phyloP scores from a whole-genome alignment of 768 basidiomycete species.

The Pholiota microspora region DNA sequence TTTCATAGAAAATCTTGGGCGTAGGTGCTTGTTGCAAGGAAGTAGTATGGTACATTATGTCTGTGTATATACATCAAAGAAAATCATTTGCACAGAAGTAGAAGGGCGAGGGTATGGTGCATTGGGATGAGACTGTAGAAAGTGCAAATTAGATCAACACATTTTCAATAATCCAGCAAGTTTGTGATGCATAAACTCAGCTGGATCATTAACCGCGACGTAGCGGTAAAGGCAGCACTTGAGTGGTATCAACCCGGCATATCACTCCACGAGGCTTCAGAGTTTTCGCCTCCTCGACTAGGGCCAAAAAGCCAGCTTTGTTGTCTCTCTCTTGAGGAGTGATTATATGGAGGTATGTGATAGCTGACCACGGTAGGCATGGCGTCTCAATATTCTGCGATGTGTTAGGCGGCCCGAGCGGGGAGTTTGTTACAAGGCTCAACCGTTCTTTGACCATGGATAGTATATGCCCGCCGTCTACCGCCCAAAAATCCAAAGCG shows the following conservation, averaged over 20 bases:
- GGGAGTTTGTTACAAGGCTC: background rate
- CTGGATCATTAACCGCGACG: too few species aligned
- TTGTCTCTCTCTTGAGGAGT: background rate
- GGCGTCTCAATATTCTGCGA: background rate
- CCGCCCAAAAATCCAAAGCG: background rate
- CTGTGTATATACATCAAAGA: too few species aligned
- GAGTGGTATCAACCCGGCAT: background rate
- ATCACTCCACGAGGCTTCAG: background rate
- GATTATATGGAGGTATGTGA: background rate
- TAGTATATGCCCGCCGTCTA: background rate
- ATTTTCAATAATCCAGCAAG: too few species aligned
- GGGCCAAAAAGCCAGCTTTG: background rate
- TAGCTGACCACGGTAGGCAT: background rate
- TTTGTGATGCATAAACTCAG: too few species aligned
- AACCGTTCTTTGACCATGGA: background rate
- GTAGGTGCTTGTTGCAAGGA: too few species aligned
- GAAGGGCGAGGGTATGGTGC: too few species aligned
- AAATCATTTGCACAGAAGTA: too few species aligned
- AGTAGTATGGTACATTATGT: too few species aligned
- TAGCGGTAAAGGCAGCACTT: background rate
- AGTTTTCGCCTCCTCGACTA: background rate
- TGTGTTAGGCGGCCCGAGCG: background rate
- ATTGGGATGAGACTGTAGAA: too few species aligned
- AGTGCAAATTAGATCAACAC: too few species aligned
- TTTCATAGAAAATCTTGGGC: too few species aligned